A percentile compares a stretch with the other conserved stretches of the same genome.
Conservation (phyloP, 192 early-diverging fungal genomes). For the Polychytrium aggregatum region DNA sequence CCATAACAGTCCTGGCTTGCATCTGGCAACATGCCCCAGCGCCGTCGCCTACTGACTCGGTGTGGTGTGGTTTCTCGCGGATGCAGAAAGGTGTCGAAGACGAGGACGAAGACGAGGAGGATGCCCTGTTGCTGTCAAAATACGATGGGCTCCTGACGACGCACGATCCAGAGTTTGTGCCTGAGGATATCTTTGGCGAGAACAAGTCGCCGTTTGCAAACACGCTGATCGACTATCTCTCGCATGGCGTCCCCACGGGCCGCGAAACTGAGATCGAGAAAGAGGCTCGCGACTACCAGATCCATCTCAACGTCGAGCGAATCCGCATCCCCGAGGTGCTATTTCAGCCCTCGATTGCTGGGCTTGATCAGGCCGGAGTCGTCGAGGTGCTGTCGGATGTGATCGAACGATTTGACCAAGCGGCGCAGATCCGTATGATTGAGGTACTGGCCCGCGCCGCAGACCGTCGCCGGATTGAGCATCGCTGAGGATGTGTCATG, state of each 20-base stretch:
- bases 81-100: slow-evolving; percentile 64
- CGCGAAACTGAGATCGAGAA: slow-evolving; percentile 39
- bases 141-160: slow-evolving; percentile 59
- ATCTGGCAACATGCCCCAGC: too few relatives aligned
- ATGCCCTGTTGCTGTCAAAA: slow-evolving; percentile 51
- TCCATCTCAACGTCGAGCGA: slow-evolving; percentile 86
- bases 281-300: too few relatives aligned
- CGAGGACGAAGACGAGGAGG: slow-evolving; percentile 67
- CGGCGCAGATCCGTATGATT: slow-evolving; percentile 27
- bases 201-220: slow-evolving; percentile 46
- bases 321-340: slow-evolving; percentile 77
- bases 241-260: slow-evolving; percentile 47
- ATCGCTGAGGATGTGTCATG: too few relatives aligned
- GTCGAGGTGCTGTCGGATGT: slow-evolving; percentile 42
- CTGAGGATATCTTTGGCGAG: slow-evolving; percentile 57
- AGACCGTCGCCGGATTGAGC: too few relatives aligned
- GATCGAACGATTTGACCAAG: slow-evolving; percentile 11
- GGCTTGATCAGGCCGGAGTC: slow-evolving; percentile 80
- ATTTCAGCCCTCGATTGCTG: slow-evolving; percentile 80
- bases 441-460: slow-evolving; percentile 28
- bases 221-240: slow-evolving; percentile 62
- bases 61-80: not conserved
- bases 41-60: not conserved
- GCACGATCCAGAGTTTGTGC: slow-evolving; percentile 66
- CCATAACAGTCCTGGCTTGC: too few relatives aligned